phyloP scores from a whole-genome alignment of 768 basidiomycete species.

The Punctularia strigosozonata region DNA sequence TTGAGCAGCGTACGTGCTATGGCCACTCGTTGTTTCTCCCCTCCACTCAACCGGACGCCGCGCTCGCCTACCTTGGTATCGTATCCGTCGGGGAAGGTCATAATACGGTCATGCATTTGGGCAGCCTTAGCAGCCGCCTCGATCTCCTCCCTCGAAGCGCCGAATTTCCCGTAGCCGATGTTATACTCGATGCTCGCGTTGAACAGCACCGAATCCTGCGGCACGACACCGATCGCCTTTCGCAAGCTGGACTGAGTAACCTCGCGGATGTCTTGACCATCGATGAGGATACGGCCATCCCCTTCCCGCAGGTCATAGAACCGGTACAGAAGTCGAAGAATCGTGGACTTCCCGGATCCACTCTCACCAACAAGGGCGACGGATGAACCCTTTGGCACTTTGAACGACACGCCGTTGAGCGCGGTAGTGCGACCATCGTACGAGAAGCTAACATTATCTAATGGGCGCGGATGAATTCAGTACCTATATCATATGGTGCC shows the following conservation, averaged over 20 bases:
- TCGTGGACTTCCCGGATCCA: constrained; percentile 75
- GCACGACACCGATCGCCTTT: constrained; percentile 80
- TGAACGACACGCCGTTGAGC: constrained; percentile 74
- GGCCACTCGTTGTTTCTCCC: constrained; percentile 84
- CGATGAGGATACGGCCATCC: constrained; percentile 69
- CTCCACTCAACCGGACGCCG: constrained; percentile 74
- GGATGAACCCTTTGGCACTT: constrained; percentile 73
- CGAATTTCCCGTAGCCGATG: constrained; percentile 75
- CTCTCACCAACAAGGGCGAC: constrained; percentile 86
- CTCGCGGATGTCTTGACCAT: constrained; percentile 80
- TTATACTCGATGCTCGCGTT: constrained; percentile 64
- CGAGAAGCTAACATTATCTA: constrained; percentile 79
- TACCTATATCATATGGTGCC: constrained; percentile 1
- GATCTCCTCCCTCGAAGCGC: constrained; percentile 59
- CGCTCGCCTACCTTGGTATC: constrained; percentile 86
- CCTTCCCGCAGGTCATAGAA: constrained; percentile 85
- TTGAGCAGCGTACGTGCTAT: constrained; percentile 82
- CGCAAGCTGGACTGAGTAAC: constrained; percentile 76
- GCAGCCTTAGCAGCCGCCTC: constrained; percentile 71
- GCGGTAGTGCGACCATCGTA: constrained; percentile 67
- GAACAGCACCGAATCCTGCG: constrained; percentile 73
- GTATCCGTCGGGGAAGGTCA: constrained; percentile 78
- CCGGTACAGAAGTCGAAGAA: constrained; percentile 78
- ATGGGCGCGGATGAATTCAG: neutral
- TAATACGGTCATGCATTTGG: constrained; percentile 79